Evolutionary conservation across 768 basidiomycete genomes (phyloP).

Genomic region (Mycena galopus): DNA sequence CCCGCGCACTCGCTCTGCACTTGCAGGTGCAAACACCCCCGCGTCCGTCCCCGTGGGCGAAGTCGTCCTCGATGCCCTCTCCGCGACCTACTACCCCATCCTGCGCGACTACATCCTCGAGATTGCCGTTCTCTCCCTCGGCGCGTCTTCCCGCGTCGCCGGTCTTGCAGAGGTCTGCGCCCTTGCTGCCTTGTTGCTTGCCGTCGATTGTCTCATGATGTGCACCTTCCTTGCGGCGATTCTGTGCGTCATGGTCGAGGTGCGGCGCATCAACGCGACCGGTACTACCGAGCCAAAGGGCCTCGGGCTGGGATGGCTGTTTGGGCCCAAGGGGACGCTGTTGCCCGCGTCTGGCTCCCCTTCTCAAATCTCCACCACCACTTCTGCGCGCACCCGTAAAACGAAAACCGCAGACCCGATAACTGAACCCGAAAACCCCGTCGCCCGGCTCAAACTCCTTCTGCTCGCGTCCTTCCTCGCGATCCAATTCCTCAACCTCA

Average conservation of each 20-base stretch:
- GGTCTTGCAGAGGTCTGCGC: constrained; percentile 96
- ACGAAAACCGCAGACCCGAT: constrained; percentile 46
- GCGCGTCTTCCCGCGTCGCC: constrained; percentile 88
- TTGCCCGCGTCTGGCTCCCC: constrained; percentile 38
- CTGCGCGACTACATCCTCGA: constrained; percentile 95
- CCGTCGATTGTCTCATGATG: constrained; percentile 88
- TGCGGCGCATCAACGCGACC: constrained; percentile 71
- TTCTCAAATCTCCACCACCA: no score
- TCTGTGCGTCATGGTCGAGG: constrained; percentile 96
- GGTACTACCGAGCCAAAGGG: constrained; percentile 43
- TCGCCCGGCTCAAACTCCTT: constrained; percentile 89
- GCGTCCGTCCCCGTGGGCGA: constrained; percentile 72
- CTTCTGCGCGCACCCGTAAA: constrained; percentile 37
- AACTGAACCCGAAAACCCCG: constrained; percentile 81
- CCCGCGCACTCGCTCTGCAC: constrained; percentile 34
- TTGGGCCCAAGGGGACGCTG: constrained; percentile 33
- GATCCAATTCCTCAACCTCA: constrained; percentile 92
- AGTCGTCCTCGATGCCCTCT: constrained; percentile 87
- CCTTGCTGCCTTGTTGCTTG: constrained; percentile 89
- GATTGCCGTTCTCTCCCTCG: constrained; percentile 88
- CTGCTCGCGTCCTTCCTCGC: constrained; percentile 93
- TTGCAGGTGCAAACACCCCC: no score
- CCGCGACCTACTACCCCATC: constrained; percentile 83
- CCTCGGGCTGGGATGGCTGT: constrained; percentile 8
- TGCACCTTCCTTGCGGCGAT: constrained; percentile 93